Conservation (phyloP, 164 flowering plant species). For the Chloranthus sessilifolius region DNA sequence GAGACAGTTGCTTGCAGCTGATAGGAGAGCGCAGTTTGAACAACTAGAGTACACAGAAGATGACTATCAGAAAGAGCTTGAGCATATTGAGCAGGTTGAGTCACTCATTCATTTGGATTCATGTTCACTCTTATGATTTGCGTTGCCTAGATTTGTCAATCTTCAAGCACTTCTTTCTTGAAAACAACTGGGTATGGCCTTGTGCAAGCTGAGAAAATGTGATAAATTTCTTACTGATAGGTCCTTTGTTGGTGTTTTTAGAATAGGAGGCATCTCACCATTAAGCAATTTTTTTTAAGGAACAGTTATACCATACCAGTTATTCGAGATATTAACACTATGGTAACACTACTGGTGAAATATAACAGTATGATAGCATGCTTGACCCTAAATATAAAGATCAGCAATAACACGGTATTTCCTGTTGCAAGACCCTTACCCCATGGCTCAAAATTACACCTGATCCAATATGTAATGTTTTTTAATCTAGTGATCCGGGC, state of each 20-base stretch:
- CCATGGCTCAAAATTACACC: too few species aligned
- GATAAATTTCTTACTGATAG: too few species aligned
- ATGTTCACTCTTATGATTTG: background rate
- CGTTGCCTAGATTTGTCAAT: background rate
- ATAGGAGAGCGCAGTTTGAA: constrained; percentile 96
- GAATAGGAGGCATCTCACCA: too few species aligned
- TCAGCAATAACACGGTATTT: background rate
- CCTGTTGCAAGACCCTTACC: background rate
- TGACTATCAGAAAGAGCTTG: constrained; percentile 93
- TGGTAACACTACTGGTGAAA: background rate
- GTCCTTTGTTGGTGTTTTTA: too few species aligned
- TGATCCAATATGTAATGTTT: too few species aligned
- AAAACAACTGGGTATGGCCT: background rate
- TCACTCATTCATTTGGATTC: background rate
- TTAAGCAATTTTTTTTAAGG: too few species aligned
- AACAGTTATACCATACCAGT: too few species aligned
- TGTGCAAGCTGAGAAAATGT: too few species aligned
- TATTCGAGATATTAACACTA: too few species aligned
- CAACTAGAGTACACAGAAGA: constrained; percentile 86
- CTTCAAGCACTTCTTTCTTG: background rate
- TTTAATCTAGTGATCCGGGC: too few species aligned
- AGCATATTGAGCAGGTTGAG: constrained; percentile 87
- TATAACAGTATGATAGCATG: background rate
- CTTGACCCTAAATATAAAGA: too few species aligned
- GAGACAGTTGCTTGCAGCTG: constrained; percentile 57